These are phyloP conservation scores for Silene noctiflora DNA, from an alignment of 179 eudicot genomes.

Conservation along the genomic window DNA sequence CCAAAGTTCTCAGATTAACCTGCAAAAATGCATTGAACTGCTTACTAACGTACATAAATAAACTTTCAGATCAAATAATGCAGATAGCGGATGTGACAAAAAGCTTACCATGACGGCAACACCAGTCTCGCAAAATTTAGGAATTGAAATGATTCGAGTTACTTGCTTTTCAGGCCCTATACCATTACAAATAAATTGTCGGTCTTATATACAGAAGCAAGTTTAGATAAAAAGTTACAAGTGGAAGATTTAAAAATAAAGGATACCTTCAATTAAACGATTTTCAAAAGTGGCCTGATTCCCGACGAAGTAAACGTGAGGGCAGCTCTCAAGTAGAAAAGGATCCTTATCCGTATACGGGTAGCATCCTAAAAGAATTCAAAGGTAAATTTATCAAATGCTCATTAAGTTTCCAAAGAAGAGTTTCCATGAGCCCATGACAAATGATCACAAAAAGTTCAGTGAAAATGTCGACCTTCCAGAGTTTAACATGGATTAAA, in stretches of 20 bases:
- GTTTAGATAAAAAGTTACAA: background rate
- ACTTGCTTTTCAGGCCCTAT: conserved; percentile 86
- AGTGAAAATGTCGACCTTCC: background rate
- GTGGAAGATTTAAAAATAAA: conserved; percentile 1
- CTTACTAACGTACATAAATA: conserved; percentile 14
- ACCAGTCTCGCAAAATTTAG: conserved; percentile 81
- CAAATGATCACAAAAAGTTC: background rate
- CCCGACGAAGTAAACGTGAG: conserved; percentile 93
- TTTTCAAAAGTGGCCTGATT: conserved; percentile 69
- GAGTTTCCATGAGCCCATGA: background rate
- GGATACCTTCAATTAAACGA: conserved; percentile 61
- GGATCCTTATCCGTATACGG: conserved; percentile 96
- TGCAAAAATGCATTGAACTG: conserved; percentile 32
- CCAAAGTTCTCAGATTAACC: conserved; percentile 87
- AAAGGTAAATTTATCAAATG: background rate
- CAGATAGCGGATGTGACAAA: conserved; percentile 9
- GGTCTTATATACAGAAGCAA: background rate
- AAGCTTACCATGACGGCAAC: conserved; percentile 69
- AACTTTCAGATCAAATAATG: background rate
- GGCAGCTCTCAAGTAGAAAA: conserved; percentile 80
- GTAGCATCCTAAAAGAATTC: conserved; percentile 64
- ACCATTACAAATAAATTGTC: background rate
- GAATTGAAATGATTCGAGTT: conserved; percentile 70
- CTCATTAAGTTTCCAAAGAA: too few relatives aligned
- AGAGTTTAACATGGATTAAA: background rate